Evolutionary conservation across 2,329 filamentous ascomycete species (phyloP).

Genomic region (Chaetomiaceae sp.): DNA sequence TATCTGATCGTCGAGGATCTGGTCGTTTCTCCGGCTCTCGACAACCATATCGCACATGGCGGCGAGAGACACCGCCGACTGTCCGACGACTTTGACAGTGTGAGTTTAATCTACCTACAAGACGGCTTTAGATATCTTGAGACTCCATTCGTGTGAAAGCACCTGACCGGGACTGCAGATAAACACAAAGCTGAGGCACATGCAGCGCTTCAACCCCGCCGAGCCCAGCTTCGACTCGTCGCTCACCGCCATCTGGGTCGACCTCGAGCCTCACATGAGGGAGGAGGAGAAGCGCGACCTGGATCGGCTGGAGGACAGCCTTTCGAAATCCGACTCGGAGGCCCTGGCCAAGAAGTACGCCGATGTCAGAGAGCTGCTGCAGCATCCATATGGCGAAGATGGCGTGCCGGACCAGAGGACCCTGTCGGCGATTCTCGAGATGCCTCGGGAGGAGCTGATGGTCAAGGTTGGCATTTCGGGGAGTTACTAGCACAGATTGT

Average conservation of each 20-base stretch:
- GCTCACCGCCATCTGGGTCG: conserved; percentile 24
- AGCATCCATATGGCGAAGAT: conserved; percentile 22
- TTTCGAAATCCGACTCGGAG: conserved; percentile 20
- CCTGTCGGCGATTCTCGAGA: conserved; percentile 20
- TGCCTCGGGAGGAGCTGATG: conserved; percentile 23
- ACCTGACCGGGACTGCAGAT: conserved; percentile 17
- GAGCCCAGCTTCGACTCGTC: conserved; percentile 22
- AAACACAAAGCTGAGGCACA: conserved; percentile 23
- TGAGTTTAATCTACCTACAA: conserved; percentile 5
- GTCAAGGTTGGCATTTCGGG: conserved; percentile 16
- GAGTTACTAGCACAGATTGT: conserved; percentile 5
- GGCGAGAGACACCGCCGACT: conserved; percentile 18
- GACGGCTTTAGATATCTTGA: no score
- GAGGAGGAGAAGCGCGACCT: conserved; percentile 22
- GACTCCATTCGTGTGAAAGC: no score
- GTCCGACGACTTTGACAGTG: conserved; percentile 24
- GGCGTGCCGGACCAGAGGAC: conserved; percentile 20
- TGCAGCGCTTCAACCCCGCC: conserved; percentile 19
- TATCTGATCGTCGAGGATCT: conserved; percentile 26
- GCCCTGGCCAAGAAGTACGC: conserved; percentile 22
- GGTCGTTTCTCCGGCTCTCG: conserved; percentile 22
- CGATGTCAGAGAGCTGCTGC: conserved; percentile 22
- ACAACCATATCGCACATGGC: conserved; percentile 19
- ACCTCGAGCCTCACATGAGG: conserved; percentile 25
- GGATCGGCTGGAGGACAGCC: conserved; percentile 18